These are phyloP conservation scores for Diplotaxis tenuifolia DNA, from an alignment of 345 rosid genomes.

Conservation along the genomic window DNA sequence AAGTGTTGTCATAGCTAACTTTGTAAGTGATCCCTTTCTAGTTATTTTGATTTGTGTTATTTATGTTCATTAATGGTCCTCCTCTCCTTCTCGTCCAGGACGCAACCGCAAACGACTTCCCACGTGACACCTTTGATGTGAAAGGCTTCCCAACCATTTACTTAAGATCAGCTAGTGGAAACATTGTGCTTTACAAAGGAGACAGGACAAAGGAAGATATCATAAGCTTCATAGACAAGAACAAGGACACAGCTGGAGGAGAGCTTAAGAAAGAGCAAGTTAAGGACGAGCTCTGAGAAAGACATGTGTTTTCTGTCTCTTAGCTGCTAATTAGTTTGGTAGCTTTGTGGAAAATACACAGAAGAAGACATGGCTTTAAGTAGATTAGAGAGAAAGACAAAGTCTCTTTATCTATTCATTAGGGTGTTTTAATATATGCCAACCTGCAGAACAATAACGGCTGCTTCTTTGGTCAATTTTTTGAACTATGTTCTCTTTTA, in stretches of 20 bases:
- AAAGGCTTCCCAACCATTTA: constrained; percentile 81
- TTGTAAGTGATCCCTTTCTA: constrained; percentile 57
- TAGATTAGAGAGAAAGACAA: neutral
- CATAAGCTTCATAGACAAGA: constrained; percentile 73
- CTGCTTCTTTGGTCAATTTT: neutral
- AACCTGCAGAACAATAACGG: constrained; percentile 7
- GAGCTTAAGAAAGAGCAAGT: constrained; percentile 17
- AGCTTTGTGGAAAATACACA: constrained; percentile 33
- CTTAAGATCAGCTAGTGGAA: constrained; percentile 75
- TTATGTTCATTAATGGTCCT: neutral
- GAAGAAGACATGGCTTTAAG: constrained; percentile 5
- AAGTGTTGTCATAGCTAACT: constrained; percentile 68
- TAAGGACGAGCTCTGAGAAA: constrained; percentile 64
- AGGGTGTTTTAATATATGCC: constrained; percentile 3
- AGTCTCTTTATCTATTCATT: constrained; percentile 23
- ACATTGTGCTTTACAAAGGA: constrained; percentile 58
- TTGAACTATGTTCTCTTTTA: neutral
- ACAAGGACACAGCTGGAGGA: constrained; percentile 47
- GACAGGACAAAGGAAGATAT: constrained; percentile 81
- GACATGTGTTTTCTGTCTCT: constrained; percentile 31
- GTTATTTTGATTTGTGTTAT: neutral
- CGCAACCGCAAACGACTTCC: constrained; percentile 81
- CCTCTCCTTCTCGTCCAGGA: constrained; percentile 47
- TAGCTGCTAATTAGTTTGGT: constrained; percentile 37
- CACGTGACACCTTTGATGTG: constrained; percentile 59